Percentiles rank a stretch among this genome's conserved stretches.
Evolutionary conservation across 2,329 filamentous ascomycete species (phyloP).

Genomic region (Epichloe aotearoae): DNA sequence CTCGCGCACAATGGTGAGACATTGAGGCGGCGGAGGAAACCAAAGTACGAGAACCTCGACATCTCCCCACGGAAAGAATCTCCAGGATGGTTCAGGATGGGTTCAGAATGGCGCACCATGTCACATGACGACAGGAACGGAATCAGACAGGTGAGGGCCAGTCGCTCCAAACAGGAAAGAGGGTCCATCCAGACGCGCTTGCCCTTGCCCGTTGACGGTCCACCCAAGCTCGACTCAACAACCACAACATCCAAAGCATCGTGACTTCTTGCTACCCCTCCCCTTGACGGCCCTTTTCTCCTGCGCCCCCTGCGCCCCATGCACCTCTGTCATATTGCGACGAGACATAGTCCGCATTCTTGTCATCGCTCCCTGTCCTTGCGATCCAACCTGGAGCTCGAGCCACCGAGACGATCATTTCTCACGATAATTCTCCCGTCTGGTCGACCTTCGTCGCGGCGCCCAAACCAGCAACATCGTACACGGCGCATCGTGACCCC

Average conservation of each 20-base stretch:
- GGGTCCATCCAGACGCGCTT: not conserved
- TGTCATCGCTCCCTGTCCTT: not conserved
- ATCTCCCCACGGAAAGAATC: not conserved
- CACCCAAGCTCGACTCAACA: not conserved
- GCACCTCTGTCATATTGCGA: not conserved
- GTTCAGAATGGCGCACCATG: not conserved
- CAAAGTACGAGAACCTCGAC: not conserved
- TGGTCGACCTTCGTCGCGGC: not conserved
- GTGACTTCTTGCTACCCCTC: conserved; percentile 1
- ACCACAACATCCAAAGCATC: conserved; percentile 3
- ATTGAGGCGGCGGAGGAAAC: not conserved
- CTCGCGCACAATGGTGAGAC: conserved; percentile 8
- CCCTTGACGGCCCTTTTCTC: not conserved
- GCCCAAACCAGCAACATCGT: not conserved
- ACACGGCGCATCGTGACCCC: not conserved
- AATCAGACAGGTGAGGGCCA: not conserved
- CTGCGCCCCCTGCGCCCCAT: not conserved
- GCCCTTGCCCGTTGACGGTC: too few species aligned
- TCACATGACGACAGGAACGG: not conserved
- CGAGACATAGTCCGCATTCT: conserved; percentile 4
- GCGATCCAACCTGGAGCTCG: not conserved
- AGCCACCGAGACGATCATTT: not conserved
- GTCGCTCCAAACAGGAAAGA: conserved; percentile 1
- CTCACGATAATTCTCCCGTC: not conserved
- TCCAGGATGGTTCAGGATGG: not conserved